Percentiles rank a stretch among this genome's conserved stretches.
phyloP scores from a whole-genome alignment of 768 basidiomycete species.

The Rhizopogon vinicolor region DNA sequence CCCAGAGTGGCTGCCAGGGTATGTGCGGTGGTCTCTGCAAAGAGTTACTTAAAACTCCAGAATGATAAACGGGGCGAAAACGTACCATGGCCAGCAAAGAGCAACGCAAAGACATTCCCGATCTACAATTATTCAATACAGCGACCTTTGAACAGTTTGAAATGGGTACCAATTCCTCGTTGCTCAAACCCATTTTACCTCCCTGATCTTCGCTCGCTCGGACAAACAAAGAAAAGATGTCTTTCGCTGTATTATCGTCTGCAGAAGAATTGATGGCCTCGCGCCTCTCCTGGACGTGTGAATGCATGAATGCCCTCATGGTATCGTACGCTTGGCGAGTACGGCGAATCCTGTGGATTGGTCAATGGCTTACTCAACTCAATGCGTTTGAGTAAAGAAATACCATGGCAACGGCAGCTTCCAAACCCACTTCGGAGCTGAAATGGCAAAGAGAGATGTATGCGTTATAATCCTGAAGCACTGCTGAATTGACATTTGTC shows the following conservation, averaged over 20 bases:
- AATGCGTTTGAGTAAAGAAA: neutral
- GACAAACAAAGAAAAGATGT: conserved; percentile 17
- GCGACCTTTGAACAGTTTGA: neutral
- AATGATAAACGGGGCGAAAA: neutral
- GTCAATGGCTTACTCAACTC: neutral
- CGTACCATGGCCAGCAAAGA: conserved; percentile 58
- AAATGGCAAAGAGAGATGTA: conserved; percentile 10
- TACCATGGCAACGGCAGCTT: conserved; percentile 17
- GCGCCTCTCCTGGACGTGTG: conserved; percentile 6
- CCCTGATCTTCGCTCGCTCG: conserved; percentile 16
- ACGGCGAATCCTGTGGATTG: conserved; percentile 12
- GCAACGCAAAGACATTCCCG: conserved; percentile 33
- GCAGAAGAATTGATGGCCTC: conserved; percentile 7
- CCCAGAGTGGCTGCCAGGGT: conserved; percentile 29
- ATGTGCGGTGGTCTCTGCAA: conserved; percentile 30
- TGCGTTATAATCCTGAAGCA: conserved; percentile 12
- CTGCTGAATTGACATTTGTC: conserved; percentile 17
- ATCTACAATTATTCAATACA: neutral
- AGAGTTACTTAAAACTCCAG: neutral
- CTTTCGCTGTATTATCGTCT: conserved; percentile 5
- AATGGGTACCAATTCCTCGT: conserved; percentile 14
- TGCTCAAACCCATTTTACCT: conserved; percentile 8
- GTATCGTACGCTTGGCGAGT: conserved; percentile 17
- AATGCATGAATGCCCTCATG: conserved; percentile 16
- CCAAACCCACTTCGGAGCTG: conserved; percentile 18